phyloP scores from a whole-genome alignment of 148 eudicot species.

The Hydrangea macrophylla region DNA sequence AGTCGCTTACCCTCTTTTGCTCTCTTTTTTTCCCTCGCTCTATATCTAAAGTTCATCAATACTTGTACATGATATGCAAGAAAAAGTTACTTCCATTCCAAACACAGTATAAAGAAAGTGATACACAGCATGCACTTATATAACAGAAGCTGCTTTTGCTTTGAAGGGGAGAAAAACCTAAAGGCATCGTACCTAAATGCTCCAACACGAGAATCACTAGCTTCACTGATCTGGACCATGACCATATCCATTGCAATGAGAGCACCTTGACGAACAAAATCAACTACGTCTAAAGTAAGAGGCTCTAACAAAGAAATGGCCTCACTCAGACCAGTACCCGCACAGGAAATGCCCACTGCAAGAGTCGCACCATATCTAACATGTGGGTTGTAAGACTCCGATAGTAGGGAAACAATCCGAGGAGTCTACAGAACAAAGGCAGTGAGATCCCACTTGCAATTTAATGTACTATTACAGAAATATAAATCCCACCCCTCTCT shows the following conservation, averaged over 20 bases:
- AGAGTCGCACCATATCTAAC: constrained; percentile 97
- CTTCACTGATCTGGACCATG: constrained; percentile 90
- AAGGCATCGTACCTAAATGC: constrained; percentile 63
- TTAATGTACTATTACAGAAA: no score
- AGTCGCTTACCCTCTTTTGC: no score
- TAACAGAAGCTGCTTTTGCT: background rate
- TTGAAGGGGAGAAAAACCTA: background rate
- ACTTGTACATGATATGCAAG: no score
- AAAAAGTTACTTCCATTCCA: no score
- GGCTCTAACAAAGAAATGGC: constrained; percentile 97
- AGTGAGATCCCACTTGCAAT: constrained; percentile 4
- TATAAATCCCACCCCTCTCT: no score
- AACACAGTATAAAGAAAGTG: no score
- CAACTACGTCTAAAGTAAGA: constrained; percentile 92
- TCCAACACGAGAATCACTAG: constrained; percentile 98
- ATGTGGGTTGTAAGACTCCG: constrained; percentile 97
- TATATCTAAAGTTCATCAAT: no score
- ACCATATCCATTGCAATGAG: constrained; percentile 99
- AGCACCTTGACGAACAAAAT: constrained; percentile 99
- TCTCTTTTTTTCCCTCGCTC: no score
- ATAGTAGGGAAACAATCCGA: constrained; percentile 81
- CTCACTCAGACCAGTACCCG: constrained; percentile 94
- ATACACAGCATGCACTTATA: no score
- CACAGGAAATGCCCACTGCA: constrained; percentile 98
- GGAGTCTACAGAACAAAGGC: constrained; percentile 65